Conservation (phyloP, 805 yeast genomes). For the Starmera dryadoides region DNA sequence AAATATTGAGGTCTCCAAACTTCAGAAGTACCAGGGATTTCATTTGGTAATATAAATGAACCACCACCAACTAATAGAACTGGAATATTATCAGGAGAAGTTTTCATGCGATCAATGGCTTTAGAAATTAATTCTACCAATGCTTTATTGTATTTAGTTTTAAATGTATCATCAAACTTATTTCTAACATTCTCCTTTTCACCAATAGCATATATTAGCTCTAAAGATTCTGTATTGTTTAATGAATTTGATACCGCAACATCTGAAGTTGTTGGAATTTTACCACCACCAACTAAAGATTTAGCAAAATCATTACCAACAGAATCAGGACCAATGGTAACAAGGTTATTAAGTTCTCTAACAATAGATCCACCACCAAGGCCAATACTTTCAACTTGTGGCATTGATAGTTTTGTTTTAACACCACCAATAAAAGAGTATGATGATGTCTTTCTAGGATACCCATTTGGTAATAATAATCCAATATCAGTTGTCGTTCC, state of each 20-base stretch:
- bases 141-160: slow-evolving; percentile 13
- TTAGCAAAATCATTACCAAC: slow-evolving; percentile 32
- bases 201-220: slow-evolving; percentile 3
- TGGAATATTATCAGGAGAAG: slow-evolving; percentile 33
- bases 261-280: slow-evolving; percentile 31
- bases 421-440: slow-evolving; percentile 41
- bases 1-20: slow-evolving; percentile 36
- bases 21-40: slow-evolving; percentile 33
- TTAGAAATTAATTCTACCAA: slow-evolving; percentile 8
- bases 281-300: slow-evolving; percentile 38
- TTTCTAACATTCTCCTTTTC: slow-evolving; percentile 14
- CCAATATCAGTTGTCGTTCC: slow-evolving; percentile 48
- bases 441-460: slow-evolving; percentile 39
- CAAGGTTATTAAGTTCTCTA: slow-evolving; percentile 15
- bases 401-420: slow-evolving; percentile 41
- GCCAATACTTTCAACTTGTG: slow-evolving; percentile 43
- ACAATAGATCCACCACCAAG: slow-evolving; percentile 46
- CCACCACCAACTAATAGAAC: slow-evolving; percentile 46
- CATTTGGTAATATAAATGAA: slow-evolving; percentile 34
- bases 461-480: slow-evolving; percentile 34
- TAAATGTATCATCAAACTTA: slow-evolving; percentile 11
- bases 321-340: slow-evolving; percentile 43
- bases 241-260: slow-evolving; percentile 20
- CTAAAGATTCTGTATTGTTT: slow-evolving; percentile 5
- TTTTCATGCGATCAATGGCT: slow-evolving; percentile 36